Conservation (phyloP, 2,329 filamentous ascomycete genomes). For the Claviceps monticola region DNA sequence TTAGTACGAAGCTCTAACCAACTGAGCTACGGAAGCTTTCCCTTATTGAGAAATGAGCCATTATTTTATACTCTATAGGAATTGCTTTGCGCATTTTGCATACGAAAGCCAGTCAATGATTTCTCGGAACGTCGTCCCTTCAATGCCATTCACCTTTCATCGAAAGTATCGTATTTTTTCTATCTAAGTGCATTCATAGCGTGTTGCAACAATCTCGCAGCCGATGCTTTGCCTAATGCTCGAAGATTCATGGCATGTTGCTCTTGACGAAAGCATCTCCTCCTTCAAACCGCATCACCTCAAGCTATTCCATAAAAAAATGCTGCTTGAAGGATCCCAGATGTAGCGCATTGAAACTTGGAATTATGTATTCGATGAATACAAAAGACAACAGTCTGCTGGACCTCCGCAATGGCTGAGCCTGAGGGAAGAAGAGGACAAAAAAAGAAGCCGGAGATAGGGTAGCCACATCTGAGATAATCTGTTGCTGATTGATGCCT, state of each 20-base stretch:
- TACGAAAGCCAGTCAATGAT: no score
- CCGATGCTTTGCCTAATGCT: no score
- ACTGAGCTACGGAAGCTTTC: constrained; percentile 11
- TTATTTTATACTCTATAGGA: background rate
- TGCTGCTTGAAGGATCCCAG: background rate
- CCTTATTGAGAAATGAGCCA: accelerated
- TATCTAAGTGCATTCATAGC: no score
- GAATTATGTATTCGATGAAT: background rate
- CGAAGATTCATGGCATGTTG: accelerated
- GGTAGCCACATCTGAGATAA: background rate
- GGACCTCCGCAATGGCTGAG: background rate
- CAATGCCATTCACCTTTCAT: no score
- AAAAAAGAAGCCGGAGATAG: background rate
- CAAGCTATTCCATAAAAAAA: no score
- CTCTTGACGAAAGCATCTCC: no score
- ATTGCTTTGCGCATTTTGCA: no score
- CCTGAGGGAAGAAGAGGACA: background rate
- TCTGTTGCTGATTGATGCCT: background rate
- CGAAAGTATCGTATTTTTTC: no score
- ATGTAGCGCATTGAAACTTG: background rate
- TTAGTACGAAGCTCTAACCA: constrained; percentile 13
- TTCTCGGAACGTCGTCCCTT: no score
- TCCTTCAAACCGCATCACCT: no score
- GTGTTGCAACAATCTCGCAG: no score
- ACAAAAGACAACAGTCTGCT: background rate